Conservation (phyloP, 768 basidiomycete species). For the Gloeopeniophorella convolvens region DNA sequence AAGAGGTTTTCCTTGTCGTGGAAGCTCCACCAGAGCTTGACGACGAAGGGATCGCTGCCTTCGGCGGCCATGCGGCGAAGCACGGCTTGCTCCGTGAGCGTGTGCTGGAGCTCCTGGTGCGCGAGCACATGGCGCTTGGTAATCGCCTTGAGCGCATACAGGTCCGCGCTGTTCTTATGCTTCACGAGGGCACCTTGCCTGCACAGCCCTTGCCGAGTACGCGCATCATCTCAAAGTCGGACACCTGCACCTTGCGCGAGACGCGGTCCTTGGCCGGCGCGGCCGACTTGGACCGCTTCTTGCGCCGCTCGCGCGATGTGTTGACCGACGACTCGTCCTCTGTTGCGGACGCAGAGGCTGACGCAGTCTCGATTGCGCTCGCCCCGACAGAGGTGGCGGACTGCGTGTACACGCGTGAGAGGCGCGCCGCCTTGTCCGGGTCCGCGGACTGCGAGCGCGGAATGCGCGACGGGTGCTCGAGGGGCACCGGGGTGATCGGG, state of each 20-base stretch:
- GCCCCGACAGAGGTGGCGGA: slow-evolving; percentile 30
- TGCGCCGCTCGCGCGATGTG: slow-evolving; percentile 41
- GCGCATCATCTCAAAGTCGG: slow-evolving; percentile 96
- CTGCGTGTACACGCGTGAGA: slow-evolving; percentile 53
- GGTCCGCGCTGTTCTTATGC: slow-evolving; percentile 60
- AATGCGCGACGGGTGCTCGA: slow-evolving; percentile 37
- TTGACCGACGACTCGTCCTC: slow-evolving; percentile 72
- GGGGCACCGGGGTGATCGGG: slow-evolving; percentile 22
- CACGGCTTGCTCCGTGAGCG: slow-evolving; percentile 93
- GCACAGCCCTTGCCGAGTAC: slow-evolving; percentile 97
- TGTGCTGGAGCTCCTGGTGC: slow-evolving; percentile 94
- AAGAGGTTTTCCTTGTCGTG: slow-evolving; percentile 97
- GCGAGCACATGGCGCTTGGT: slow-evolving; percentile 96
- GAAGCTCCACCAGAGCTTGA: slow-evolving; percentile 95
- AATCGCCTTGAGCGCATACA: slow-evolving; percentile 96
- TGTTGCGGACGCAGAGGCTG: slow-evolving; percentile 43
- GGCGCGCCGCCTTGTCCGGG: slow-evolving; percentile 53
- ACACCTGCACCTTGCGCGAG: slow-evolving; percentile 66
- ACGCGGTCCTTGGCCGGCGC: slow-evolving; percentile 48
- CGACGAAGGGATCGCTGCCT: slow-evolving; percentile 87
- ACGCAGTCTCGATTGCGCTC: slow-evolving; percentile 30
- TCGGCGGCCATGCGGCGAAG: slow-evolving; percentile 90
- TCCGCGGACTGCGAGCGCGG: slow-evolving; percentile 80
- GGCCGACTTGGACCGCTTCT: slow-evolving; percentile 48
- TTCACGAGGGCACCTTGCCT: slow-evolving; percentile 88